Evolutionary conservation across 1,139 yeast genomes (phyloP).

Genomic region (Ogataea hybrid): DNA sequence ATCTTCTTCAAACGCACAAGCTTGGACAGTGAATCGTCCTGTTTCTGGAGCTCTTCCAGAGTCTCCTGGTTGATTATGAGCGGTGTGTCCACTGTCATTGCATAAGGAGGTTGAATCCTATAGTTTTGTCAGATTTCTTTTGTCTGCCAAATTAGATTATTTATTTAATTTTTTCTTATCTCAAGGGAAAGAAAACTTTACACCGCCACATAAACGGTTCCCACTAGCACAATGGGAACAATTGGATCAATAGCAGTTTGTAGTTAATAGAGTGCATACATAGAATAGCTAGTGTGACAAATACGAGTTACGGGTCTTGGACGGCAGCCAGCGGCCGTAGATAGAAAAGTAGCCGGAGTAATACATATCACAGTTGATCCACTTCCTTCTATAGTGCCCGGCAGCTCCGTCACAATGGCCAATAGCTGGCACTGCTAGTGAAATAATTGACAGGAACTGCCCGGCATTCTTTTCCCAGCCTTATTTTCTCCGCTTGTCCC

Average conservation of each 20-base stretch:
- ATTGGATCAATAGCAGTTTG: neutral
- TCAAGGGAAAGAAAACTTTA: neutral
- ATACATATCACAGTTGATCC: neutral
- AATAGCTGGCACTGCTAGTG: too few species aligned
- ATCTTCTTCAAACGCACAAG: slow-evolving; percentile 12
- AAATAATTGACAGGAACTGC: too few species aligned
- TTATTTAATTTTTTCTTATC: neutral
- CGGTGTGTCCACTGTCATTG: neutral
- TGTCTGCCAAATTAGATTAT: too few species aligned
- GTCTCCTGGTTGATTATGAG: slow-evolving; percentile 15
- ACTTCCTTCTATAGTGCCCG: neutral
- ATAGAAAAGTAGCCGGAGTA: too few species aligned
- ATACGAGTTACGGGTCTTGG: neutral
- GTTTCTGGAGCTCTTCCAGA: slow-evolving; percentile 19
- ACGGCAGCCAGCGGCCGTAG: neutral
- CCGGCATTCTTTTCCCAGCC: neutral
- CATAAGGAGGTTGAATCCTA: too few species aligned
- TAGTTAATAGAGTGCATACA: neutral
- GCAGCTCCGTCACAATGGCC: too few species aligned
- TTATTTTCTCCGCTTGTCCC: slow-evolving; percentile 5
- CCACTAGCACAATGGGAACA: neutral
- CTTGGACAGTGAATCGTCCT: slow-evolving; percentile 12
- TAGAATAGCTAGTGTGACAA: neutral
- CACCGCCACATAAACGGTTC: neutral
- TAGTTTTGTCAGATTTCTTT: too few species aligned